Evolutionary conservation across 108 stramenopile species (phyloP), one percentile per base, ranked within the genome.

Genomic region (Skeletonema grethae): DNA sequence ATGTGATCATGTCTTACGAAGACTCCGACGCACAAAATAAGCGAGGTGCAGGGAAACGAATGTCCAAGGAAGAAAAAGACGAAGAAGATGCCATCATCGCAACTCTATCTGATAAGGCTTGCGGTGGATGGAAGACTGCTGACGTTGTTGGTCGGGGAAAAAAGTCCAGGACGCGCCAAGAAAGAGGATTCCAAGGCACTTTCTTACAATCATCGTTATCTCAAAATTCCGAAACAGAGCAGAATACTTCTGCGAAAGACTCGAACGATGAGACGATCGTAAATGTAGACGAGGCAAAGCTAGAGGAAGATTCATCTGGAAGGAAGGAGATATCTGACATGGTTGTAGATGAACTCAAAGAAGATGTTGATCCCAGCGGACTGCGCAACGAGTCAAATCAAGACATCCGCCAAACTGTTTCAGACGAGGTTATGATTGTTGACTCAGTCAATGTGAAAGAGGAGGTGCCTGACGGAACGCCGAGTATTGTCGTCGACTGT

Each of bases 121-220:
- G 56, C 32, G 12, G 11, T 5, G 72, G 82, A 22, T 77, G 31
- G 68, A 64, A 66, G 15, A 36, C 22, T 53, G 30, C 53, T 4
- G 34, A 64, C 46, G 36, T 43, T 48, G 50, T 30, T 36, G 65
- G 22, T 0, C n/a, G n/a, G 58, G 46, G 45, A 24, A 73, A 50
- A 34, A 67, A 63, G 13, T 5, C 57, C 5, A 66, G 70, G 11
- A 66, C 28, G 45, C 59, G 76, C 6, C 70, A 73, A 63, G 82
- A 82, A 32, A 32, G 67, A 11, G 82, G 72, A 0, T 78, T 82
- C 22, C 69, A 66, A 10, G 76, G 82, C 13, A 78, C 71, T 1
- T 82, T 74, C 41, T 61, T 78, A 9, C 71, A 66, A 39, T 73
- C 76, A 16, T 65, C 70, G 2, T 24, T 53, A 2, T 48, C 60